Evolutionary conservation across 306 rosid genomes (phyloP), one percentile per base, ranked within the genome.

Genomic region (Trifolium subterraneum): DNA sequence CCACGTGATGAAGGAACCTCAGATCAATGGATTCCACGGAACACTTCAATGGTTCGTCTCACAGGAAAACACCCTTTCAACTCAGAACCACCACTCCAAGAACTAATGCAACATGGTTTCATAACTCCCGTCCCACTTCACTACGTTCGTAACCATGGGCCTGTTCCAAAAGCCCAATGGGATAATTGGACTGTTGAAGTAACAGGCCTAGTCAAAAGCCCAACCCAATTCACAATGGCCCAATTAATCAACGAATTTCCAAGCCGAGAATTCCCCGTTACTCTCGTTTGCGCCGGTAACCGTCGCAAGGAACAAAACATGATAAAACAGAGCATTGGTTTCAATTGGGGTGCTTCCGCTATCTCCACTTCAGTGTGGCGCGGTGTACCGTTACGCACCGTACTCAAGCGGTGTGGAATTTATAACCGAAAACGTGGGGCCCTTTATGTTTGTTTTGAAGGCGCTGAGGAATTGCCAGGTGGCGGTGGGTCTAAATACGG

Each of bases 281-380:
- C 95, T 0, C 82, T 93, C 0, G 96, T 88, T 3, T 90, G 98
- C 72, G 94, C 95, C 0, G 96, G 95, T 0, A 93, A 93, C 83
- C 73, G 93, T 0, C 80, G 98, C 20, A 90, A 90, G 79, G 98
- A 93, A 60, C 93, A 90, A 68, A 93, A 93, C 85, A 84, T 90
- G 86, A 90, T 93, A 38, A 87, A 90, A 68, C 44, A 90, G 64
- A 87, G 89, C 73, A 83, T 86, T 27, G 98, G 96, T 1, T 90
- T 90, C 76, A 90, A 90, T 70, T 90, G 98, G 98, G 98, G 97
- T 0, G 78, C 98, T 0, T 90, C 89, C 1, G 97, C 77, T 0
- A 4, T 83, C 0, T 90, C 98, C 75, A 93, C 90, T 29, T 74
- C 95, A n/a, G 86, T 93, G 47, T 93, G 97, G 98, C 64, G 80